Evolutionary conservation across 345 rosid species (phyloP).

Genomic region (Capsella bursapastoris): DNA sequence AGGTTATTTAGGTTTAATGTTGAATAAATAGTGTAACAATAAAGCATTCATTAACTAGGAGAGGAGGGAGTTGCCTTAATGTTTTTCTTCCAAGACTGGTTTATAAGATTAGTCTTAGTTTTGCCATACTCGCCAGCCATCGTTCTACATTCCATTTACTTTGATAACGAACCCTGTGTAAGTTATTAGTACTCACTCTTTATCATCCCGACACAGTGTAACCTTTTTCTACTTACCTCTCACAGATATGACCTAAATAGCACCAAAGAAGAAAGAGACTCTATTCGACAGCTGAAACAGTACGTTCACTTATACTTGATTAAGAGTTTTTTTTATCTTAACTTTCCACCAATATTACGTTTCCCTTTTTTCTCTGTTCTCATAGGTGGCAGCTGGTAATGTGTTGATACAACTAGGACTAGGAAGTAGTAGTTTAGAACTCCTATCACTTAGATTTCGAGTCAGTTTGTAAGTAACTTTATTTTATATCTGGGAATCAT

Average conservation of each 20-base stretch:
- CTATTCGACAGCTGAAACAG: constrained; percentile 60
- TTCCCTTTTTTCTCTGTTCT: constrained; percentile 20
- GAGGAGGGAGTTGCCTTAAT: constrained; percentile 11
- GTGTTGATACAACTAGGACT: constrained; percentile 20
- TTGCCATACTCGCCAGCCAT: neutral
- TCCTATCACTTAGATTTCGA: neutral
- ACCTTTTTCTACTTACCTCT: constrained; percentile 23
- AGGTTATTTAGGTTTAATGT: constrained; percentile 24
- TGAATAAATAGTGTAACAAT: constrained; percentile 5
- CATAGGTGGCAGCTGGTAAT: constrained; percentile 29
- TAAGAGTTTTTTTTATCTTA: constrained; percentile 20
- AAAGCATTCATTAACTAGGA: constrained; percentile 26
- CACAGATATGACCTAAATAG: constrained; percentile 74
- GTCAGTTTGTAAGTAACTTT: constrained; percentile 1
- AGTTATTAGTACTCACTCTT: constrained; percentile 8
- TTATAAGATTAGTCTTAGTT: constrained; percentile 20
- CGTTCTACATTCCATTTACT: neutral
- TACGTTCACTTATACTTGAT: constrained; percentile 38
- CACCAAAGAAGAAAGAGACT: constrained; percentile 72
- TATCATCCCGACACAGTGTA: constrained; percentile 12
- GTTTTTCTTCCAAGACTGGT: constrained; percentile 9
- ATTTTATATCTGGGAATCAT: constrained; percentile 35
- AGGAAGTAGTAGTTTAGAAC: constrained; percentile 17
- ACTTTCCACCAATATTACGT: constrained; percentile 17
- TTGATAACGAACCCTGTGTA: neutral